Conservation (phyloP, 2,329 filamentous ascomycete species). For the Aspergillus sp. region DNA sequence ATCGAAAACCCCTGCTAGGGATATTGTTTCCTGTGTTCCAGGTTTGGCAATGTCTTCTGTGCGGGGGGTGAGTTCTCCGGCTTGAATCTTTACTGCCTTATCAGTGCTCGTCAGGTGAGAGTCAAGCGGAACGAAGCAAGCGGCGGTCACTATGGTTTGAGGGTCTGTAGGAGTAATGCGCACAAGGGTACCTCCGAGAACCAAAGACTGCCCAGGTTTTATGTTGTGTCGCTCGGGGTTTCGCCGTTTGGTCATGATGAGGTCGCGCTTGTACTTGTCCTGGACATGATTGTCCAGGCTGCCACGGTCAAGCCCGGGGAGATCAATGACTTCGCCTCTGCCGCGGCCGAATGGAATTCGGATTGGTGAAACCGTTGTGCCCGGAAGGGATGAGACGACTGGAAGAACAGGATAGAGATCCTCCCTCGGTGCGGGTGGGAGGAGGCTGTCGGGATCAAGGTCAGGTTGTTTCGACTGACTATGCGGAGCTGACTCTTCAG, state of each 20-base stretch:
- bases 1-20: conserved; percentile 71
- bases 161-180: conserved; percentile 75
- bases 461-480: conserved; percentile 18
- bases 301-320: conserved; percentile 79
- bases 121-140: conserved; percentile 78
- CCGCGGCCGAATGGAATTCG: conserved; percentile 84
- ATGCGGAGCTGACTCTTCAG: conserved; percentile 18
- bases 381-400: conserved; percentile 79
- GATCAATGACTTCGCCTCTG: conserved; percentile 86
- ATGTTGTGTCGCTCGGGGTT: conserved; percentile 71
- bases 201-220: conserved; percentile 73
- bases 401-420: conserved; percentile 81
- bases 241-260: conserved; percentile 78
- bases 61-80: conserved; percentile 58
- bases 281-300: conserved; percentile 70
- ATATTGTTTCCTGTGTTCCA: conserved; percentile 58
- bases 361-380: conserved; percentile 93
- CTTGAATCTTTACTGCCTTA: conserved; percentile 75
- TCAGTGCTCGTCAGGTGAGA: conserved; percentile 75
- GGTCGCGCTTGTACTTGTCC: conserved; percentile 61
- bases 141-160: conserved; percentile 69
- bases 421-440: conserved; percentile 74
- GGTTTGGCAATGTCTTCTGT: conserved; percentile 65
- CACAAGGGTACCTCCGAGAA: conserved; percentile 83
- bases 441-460: conserved; percentile 50